Evolutionary conservation across 805 yeast species (phyloP), one percentile per base, ranked within the genome.

Genomic region (Ogataea paradorogensis): DNA sequence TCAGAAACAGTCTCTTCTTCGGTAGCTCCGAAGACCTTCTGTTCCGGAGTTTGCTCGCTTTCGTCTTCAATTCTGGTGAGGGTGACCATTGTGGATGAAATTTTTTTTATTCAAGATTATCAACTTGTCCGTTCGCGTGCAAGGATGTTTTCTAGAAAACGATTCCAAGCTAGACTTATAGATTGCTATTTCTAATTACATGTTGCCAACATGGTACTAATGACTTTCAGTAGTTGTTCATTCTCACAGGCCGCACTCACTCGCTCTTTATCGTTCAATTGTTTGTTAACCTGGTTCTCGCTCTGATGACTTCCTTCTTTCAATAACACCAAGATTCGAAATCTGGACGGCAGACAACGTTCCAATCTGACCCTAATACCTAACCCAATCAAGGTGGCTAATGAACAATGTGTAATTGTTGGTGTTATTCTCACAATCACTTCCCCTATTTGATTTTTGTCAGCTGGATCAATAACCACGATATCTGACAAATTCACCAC

Each of bases 211-310:
- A 93, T 93, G 47, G 84, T 88, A 50, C 89, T 84, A 27, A 93
- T 84, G n/a, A 93, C 99, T 22, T 80, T 74, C 27, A 90, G 66
- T 30, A 93, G 69, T 66, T 93, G 99, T 42, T 85, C 95, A 55
- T 93, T 93, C 57, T 93, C 99, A 62, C 98, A 90, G 0, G 99
- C 99, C 20, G 99, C 99, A 23, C 96, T 95, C 0, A 93, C 97
- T 46, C 99, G 71, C 64, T 93, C 99, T 65, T 93, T 93, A 59
- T 93, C 99, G 57, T 93, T 93, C 45, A 93, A 73, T 65, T 93
- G 99, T 59, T 91, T 91, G 64, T 93, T 93, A 15, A 93, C 98
- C 59, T 93, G 99, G 50, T 76, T 77, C 59, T 93, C 99, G 58
- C 95, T 85, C 61, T 93, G 97, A 59, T 93, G 99, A 1, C 95